Evolutionary conservation across 2,329 filamentous ascomycete species (phyloP).

Genomic region (Calcarisporium arbuscula): DNA sequence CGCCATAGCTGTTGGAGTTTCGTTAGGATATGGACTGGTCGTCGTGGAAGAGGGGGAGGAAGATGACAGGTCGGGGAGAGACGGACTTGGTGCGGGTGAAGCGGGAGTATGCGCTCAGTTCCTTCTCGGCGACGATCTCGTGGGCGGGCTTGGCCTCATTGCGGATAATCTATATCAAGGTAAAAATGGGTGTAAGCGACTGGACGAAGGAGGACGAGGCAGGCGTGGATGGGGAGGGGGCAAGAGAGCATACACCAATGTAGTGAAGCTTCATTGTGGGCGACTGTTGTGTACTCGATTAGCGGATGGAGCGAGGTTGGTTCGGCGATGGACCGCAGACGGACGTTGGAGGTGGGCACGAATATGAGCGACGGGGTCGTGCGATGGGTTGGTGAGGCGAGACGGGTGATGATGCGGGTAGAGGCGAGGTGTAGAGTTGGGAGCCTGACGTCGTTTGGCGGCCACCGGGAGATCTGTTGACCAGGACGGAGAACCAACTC

Average conservation of each 20-base stretch:
- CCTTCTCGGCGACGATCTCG: constrained; percentile 71
- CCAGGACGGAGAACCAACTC: too few relatives aligned
- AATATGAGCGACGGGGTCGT: too few relatives aligned
- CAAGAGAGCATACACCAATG: constrained; percentile 67
- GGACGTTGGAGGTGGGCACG: constrained; percentile 2
- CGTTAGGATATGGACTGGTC: constrained; percentile 12
- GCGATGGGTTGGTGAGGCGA: too few relatives aligned
- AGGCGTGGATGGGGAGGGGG: constrained; percentile 14
- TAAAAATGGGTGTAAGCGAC: constrained; percentile 6
- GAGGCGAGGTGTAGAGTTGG: too few relatives aligned
- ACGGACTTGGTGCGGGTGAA: constrained; percentile 68
- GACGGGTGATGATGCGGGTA: too few relatives aligned
- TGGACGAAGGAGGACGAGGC: constrained; percentile 20
- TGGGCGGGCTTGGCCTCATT: constrained; percentile 71
- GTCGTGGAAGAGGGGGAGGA: constrained; percentile 3
- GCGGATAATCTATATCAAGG: constrained; percentile 63
- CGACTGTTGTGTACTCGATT: background rate
- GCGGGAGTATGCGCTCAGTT: constrained; percentile 70
- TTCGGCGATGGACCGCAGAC: background rate
- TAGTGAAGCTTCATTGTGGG: constrained; percentile 77
- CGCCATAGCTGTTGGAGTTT: constrained; percentile 33
- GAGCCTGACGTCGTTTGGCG: too few relatives aligned
- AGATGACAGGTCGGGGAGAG: constrained; percentile 1
- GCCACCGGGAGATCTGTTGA: too few relatives aligned
- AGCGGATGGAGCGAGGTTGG: background rate